Conservation (phyloP, 371 early-diverging fungal genomes). For the Parasitella parasitica region DNA sequence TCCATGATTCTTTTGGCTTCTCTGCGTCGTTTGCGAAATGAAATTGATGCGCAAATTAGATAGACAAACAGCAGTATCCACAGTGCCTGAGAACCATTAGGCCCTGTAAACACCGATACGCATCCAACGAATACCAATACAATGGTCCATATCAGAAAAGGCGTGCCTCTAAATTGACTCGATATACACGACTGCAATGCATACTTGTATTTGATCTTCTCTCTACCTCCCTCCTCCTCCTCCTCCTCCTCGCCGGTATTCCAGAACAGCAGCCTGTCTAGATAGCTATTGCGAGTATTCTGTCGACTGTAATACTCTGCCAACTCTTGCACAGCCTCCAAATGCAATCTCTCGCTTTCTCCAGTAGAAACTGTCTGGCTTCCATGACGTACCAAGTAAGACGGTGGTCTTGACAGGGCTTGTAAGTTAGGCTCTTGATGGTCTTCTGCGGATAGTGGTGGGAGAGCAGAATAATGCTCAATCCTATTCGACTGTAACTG, state of each 20-base stretch:
- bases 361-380: neutral
- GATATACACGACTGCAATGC: neutral
- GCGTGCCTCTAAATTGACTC: constrained; percentile 13
- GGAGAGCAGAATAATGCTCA: neutral
- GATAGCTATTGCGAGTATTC: neutral
- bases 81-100: constrained; percentile 9
- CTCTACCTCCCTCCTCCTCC: neutral
- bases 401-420: constrained; percentile 3
- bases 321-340: neutral
- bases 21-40: neutral
- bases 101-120: constrained; percentile 16
- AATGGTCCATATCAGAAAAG: constrained; percentile 18
- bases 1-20: neutral
- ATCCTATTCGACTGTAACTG: neutral
- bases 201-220: neutral
- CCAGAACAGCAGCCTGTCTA: neutral
- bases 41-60: neutral
- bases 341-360: neutral
- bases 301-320: constrained; percentile 8
- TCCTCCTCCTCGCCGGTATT: neutral
- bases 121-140: constrained; percentile 15
- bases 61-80: constrained; percentile 20
- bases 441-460: neutral
- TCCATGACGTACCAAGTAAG: neutral
- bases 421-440: neutral